Base-by-base conservation (phyloP, 768 basidiomycete species). In the Rhodotorula diobovata region DNA sequence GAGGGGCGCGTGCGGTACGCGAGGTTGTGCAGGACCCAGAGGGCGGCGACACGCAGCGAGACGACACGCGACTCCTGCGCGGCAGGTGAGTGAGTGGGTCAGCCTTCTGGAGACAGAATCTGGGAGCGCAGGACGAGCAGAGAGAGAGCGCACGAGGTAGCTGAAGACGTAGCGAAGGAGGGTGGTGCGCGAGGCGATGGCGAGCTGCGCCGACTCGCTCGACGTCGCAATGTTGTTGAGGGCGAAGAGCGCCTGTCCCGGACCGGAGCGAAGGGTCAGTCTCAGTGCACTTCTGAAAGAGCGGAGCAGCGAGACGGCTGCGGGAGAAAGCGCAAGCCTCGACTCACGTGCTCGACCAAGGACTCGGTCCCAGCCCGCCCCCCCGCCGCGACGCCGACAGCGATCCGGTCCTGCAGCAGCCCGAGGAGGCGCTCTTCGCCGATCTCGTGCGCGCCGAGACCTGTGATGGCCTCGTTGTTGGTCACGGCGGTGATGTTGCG, bases 21-120 rank as follows among this genome's bases (percentile, higher is more conserved):
- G n/a, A 76, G 69, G 56, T 77, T 77, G 59, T 70, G 68, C 46
- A 73, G 64, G 6, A 62, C 55, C 76, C 77, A 76, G 25, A 78
- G 63, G 1, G 75, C 48, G 2, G 71, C 77, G 18, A 71, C 63
- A 16, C 77, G 77, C 20, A 76, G 46, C 11, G 64, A 35, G 21
- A 63, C 11, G 50, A 25, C 23, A 23, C 62, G 56, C n/a, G 72
- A 65, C 45, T 66, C 59, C 76, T 76, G 65, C 5, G 5, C 1
- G 14, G 14, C n/a, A 0, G 18, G 9, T 7, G 37, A 62, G 8
- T n/a, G 46, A 45, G 7, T 28, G 60, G 61, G 39, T 43, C 41
- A 43, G 66, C 53, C 9, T 21, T 14, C 8, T 21, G 4, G 18
- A 2, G 46, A 48, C 21, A 2, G 18, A 46, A 10, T 16, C 15